phyloP scores from a whole-genome alignment of 495 filamentous ascomycete genomes.

The Aspergillus conjunctus region DNA sequence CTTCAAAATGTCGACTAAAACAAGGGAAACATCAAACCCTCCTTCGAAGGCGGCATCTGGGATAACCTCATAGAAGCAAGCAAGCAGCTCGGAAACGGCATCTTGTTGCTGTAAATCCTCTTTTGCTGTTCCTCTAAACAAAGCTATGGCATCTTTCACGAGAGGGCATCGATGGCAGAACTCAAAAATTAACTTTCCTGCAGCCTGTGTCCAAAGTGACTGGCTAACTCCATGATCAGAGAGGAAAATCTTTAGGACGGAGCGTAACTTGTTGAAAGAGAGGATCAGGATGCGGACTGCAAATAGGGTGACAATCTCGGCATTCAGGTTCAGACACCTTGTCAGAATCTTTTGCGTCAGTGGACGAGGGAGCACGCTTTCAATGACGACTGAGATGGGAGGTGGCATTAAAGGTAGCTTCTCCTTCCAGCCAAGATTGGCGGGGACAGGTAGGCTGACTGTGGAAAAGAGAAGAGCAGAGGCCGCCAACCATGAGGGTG shows the following conservation, averaged over 20 bases:
- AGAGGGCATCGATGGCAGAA: slow-evolving; percentile 79
- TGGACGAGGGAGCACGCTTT: slow-evolving; percentile 84
- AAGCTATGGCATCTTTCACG: slow-evolving; percentile 72
- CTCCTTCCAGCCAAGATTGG: slow-evolving; percentile 65
- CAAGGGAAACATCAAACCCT: slow-evolving; percentile 79
- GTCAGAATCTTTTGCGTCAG: slow-evolving; percentile 74
- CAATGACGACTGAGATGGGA: slow-evolving; percentile 71
- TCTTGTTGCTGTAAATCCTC: slow-evolving; percentile 77
- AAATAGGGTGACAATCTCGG: slow-evolving; percentile 77
- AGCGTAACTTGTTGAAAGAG: slow-evolving; percentile 75
- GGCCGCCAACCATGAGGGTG: slow-evolving; percentile 91
- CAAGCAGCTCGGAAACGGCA: slow-evolving; percentile 70
- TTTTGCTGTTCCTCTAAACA: slow-evolving; percentile 65
- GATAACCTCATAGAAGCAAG: slow-evolving; percentile 77
- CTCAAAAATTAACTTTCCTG: slow-evolving; percentile 63
- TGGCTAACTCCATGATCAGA: slow-evolving; percentile 41
- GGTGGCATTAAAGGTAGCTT: slow-evolving; percentile 62
- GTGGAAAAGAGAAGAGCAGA: slow-evolving; percentile 81
- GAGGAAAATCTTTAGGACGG: slow-evolving; percentile 48
- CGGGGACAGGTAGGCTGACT: slow-evolving; percentile 71
- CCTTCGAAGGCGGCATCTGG: slow-evolving; percentile 79
- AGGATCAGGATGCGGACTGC: slow-evolving; percentile 74
- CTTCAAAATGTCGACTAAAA: slow-evolving; percentile 66
- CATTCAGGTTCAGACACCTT: slow-evolving; percentile 74
- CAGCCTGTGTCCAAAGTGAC: slow-evolving; percentile 66